phyloP scores from a whole-genome alignment of 768 basidiomycete species.

The Kwoniella newhampshirensis region DNA sequence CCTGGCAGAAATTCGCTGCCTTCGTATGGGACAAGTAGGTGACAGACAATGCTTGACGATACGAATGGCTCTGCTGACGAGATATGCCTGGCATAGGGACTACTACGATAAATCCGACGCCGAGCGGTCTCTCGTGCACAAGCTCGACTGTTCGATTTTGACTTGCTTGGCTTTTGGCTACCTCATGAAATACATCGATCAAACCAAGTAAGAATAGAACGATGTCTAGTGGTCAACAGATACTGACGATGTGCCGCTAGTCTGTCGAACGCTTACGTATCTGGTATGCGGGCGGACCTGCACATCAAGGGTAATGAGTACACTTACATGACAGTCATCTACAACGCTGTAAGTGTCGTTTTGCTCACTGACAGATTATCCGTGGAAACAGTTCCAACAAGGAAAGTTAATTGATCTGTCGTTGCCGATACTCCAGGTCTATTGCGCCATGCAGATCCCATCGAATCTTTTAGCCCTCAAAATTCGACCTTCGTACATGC shows the following conservation, averaged over 20 bases:
- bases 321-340: constrained; percentile 33
- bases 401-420: neutral
- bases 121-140: no score
- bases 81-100: no score
- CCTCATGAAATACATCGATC: constrained; percentile 34
- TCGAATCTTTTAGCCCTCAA: constrained; percentile 23
- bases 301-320: constrained; percentile 34
- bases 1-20: no score
- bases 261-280: constrained; percentile 27
- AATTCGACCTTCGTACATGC: constrained; percentile 18
- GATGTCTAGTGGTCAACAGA: neutral
- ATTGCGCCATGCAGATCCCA: constrained; percentile 22
- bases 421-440: neutral
- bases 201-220: constrained; percentile 20
- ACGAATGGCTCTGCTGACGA: no score
- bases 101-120: no score
- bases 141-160: no score
- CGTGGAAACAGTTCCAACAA: neutral
- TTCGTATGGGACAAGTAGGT: no score
- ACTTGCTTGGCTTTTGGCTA: no score
- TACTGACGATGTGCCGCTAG: neutral
- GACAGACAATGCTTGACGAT: no score
- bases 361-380: no score
- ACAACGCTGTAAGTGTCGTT: constrained; percentile 19
- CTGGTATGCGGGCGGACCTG: constrained; percentile 38